phyloP scores from a whole-genome alignment of 371 early-diverging fungal species.

The Mortierella sp. region DNA sequence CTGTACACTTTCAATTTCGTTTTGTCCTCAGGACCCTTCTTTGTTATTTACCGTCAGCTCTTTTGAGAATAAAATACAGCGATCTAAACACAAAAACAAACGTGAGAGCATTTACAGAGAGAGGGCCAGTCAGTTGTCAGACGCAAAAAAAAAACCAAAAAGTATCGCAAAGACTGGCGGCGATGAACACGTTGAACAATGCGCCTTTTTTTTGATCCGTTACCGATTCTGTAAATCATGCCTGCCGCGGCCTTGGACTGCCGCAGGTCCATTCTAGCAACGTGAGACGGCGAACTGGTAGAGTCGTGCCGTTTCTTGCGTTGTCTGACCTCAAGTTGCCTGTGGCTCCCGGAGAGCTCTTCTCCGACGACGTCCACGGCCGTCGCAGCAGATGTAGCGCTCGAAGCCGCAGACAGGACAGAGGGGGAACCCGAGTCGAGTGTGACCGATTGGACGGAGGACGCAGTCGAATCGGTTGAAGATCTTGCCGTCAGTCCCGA shows the following conservation, averaged over 20 bases:
- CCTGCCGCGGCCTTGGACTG: conserved; percentile 45
- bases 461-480: conserved; percentile 15
- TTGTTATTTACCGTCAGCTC: conserved; percentile 56
- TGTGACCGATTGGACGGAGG: conserved; percentile 9
- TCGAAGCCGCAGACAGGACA: background rate
- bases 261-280: conserved; percentile 37
- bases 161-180: background rate
- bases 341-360: no score
- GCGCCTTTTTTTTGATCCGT: background rate
- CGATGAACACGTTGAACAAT: background rate
- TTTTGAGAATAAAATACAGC: conserved; percentile 68
- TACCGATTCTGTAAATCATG: conserved; percentile 54
- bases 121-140: background rate
- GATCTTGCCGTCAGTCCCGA: background rate
- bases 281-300: conserved; percentile 7
- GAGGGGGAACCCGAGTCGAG: conserved; percentile 21
- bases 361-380: no score
- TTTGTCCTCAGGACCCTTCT: no score
- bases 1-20: no score
- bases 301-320: conserved; percentile 28
- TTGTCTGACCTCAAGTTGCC: conserved; percentile 5
- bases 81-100: conserved; percentile 51
- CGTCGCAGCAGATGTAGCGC: background rate
- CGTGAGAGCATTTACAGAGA: background rate
- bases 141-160: background rate